phyloP scores from a whole-genome alignment of 345 rosid species.

The Citrus glauca region DNA sequence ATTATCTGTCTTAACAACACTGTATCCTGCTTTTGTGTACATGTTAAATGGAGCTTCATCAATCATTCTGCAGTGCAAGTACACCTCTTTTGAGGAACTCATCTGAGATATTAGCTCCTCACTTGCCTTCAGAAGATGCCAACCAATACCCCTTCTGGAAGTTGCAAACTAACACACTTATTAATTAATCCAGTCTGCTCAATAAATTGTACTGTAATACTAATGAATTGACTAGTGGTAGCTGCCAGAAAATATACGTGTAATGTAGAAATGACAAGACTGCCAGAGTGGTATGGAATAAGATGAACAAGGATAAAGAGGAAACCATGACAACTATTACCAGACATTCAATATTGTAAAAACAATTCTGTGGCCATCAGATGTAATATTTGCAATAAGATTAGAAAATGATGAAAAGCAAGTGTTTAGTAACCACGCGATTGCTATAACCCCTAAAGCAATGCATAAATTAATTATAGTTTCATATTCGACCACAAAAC shows the following conservation, averaged over 20 bases:
- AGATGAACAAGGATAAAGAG: background rate
- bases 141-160: conserved; percentile 82
- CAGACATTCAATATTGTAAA: background rate
- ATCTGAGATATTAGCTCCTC: conserved; percentile 73
- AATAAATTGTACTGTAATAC: background rate
- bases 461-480: background rate
- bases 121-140: conserved; percentile 92
- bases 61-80: conserved; percentile 89
- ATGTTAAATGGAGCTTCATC: conserved; percentile 84
- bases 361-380: background rate
- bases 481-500: background rate
- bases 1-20: conserved; percentile 60
- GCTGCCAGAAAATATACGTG: background rate
- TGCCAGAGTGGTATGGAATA: background rate
- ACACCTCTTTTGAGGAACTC: conserved; percentile 57
- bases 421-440: background rate
- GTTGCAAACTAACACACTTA: conserved; percentile 15
- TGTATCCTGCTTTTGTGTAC: conserved; percentile 87
- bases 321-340: background rate
- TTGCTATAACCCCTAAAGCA: background rate
- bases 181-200: background rate
- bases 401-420: background rate
- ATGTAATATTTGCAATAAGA: background rate
- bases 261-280: background rate
- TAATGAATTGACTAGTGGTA: background rate